Evolutionary conservation across 805 yeast species (phyloP), one percentile per base, ranked within the genome.

Genomic region (Yarrowia alimentaria): DNA sequence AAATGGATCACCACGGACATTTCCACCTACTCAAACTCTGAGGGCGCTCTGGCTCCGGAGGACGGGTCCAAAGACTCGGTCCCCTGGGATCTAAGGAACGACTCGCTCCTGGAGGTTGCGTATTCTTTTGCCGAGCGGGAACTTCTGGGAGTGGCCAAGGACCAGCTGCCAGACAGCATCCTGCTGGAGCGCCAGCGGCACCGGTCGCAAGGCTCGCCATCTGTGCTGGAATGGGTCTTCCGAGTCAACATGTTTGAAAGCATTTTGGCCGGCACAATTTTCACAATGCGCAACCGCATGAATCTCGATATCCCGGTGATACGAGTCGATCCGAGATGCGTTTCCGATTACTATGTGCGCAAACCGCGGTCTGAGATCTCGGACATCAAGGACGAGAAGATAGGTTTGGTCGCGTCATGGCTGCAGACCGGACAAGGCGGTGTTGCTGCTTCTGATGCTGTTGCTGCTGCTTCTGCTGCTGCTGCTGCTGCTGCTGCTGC

Each of bases 181-280:
- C 18, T 43, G 0, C 22, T 43, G 0, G 50, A 43, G 13, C 50
- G 50, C 8, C 50, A 43, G 16, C 11, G 50, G 4, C 50, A 43
- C 7, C 50, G 50, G 10, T 16, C 37, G 12, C 35, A 30, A 11
- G 50, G 50, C 6, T 21, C 30, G 17, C 35, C 28, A 9, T 21
- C 50, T 16, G 50, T 43, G 6, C 14, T 43, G 6, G 50, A 43
- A 22, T 43, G 50, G 50, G 50, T 43, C 9, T 43, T 43, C 7
- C 16, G 35, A 3, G 50, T 43, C 10, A 43, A 43, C 50, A 43
- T 43, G 50, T 43, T 43, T 43, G 50, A 43, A 22, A 30, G 37
- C 8, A 43, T 43, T 21, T 11, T 43, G 10, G 50, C 50, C 4
- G 37, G 50, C 5, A 30, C 30, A 3, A 18, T 43, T 2, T 30